phyloP scores from a whole-genome alignment of 2,329 filamentous ascomycete species.

The Pyricularia sp. region DNA sequence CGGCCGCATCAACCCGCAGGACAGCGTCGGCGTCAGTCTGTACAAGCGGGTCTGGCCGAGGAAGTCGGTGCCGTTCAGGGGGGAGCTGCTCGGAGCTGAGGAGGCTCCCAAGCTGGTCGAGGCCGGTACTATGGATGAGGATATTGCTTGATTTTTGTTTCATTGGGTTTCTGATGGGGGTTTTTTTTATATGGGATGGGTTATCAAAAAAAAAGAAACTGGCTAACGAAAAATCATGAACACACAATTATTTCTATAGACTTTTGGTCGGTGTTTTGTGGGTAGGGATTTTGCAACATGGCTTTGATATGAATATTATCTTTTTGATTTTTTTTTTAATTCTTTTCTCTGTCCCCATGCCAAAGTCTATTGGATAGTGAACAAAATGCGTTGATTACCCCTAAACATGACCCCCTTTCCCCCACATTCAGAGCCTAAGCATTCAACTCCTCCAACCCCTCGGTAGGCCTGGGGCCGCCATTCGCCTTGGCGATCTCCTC shows the following conservation, averaged over 20 bases:
- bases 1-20: constrained; percentile 88
- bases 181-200: neutral
- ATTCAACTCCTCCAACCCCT: constrained; percentile 38
- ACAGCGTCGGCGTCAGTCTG: constrained; percentile 82
- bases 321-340: neutral
- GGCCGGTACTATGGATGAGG: constrained; percentile 29
- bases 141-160: constrained; percentile 13
- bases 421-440: constrained; percentile 4
- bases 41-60: constrained; percentile 83
- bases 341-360: neutral
- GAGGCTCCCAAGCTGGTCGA: constrained; percentile 7
- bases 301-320: neutral
- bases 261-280: neutral
- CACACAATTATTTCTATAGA: neutral
- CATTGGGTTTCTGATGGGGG: neutral
- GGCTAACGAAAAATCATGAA: neutral
- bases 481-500: constrained; percentile 44
- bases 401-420: constrained; percentile 9
- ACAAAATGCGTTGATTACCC: constrained; percentile 1
- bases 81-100: constrained; percentile 24
- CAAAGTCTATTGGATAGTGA: neutral
- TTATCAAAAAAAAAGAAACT: neutral
- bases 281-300: neutral
- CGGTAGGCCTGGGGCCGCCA: constrained; percentile 50
- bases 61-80: constrained; percentile 41